Evolutionary conservation across 306 rosid species (phyloP).

Genomic region (Quercus suber): DNA sequence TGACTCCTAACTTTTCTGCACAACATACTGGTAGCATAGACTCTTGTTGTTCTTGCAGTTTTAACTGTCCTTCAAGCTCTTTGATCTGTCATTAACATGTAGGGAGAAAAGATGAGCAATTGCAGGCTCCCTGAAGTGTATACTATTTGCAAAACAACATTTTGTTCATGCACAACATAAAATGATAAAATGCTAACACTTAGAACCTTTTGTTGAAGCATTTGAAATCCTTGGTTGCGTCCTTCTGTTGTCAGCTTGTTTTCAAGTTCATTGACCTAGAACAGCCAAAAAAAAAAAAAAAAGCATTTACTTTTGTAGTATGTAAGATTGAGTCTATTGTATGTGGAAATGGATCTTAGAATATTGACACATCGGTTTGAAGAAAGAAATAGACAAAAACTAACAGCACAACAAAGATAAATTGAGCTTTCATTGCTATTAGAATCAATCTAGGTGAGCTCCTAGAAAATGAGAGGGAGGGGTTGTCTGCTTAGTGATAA

Average conservation of each 20-base stretch:
- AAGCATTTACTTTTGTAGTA: not conserved
- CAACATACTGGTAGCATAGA: constrained; percentile 23
- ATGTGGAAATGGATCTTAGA: not conserved
- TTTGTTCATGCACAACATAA: not conserved
- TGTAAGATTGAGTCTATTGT: not conserved
- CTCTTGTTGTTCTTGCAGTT: constrained; percentile 49
- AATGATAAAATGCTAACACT: not conserved
- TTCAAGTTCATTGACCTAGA: constrained; percentile 13
- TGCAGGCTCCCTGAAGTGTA: not conserved
- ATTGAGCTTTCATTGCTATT: not conserved
- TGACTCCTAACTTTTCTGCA: constrained; percentile 33
- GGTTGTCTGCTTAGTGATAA: not conserved
- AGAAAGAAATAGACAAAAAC: not conserved
- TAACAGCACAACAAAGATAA: not conserved
- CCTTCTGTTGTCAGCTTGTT: constrained; percentile 10
- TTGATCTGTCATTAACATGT: constrained; percentile 48
- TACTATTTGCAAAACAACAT: not conserved
- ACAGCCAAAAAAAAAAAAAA: not conserved
- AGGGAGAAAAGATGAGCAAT: not conserved
- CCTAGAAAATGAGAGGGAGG: not conserved
- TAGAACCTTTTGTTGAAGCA: constrained; percentile 9
- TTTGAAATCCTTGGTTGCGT: not conserved
- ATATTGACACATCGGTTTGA: not conserved
- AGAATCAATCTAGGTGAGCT: not conserved
- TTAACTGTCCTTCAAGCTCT: constrained; percentile 64